phyloP scores from a whole-genome alignment of 2,329 filamentous ascomycete genomes.

The Talaromyces albobiverticillius region DNA sequence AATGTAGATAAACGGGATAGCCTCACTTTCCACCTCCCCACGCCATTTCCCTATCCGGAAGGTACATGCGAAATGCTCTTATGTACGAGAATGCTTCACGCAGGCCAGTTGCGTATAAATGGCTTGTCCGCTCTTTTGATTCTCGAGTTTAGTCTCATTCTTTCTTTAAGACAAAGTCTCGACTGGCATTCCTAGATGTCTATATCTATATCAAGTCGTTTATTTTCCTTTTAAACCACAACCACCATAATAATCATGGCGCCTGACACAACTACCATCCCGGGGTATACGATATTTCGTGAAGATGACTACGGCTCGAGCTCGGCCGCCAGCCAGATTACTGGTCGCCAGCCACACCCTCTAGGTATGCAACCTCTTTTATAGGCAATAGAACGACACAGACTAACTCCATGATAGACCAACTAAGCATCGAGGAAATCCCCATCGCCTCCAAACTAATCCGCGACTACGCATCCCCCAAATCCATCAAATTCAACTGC shows the following conservation, averaged over 20 bases:
- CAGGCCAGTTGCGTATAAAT: not conserved
- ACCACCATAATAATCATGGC: conserved; percentile 14
- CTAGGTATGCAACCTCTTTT: too few relatives aligned
- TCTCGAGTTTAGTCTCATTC: not conserved
- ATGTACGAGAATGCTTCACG: too few relatives aligned
- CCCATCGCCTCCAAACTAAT: conserved; percentile 25
- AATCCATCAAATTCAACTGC: conserved; percentile 34
- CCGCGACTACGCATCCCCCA: conserved; percentile 27
- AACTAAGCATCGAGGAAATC: conserved; percentile 28
- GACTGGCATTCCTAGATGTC: not conserved
- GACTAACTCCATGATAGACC: too few relatives aligned
- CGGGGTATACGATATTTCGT: conserved; percentile 18
- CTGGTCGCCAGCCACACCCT: conserved; percentile 14
- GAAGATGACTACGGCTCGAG: conserved; percentile 16
- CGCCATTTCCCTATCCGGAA: conserved; percentile 11
- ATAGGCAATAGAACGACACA: too few relatives aligned
- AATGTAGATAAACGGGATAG: not conserved
- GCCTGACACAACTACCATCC: conserved; percentile 19
- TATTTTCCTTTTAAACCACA: not conserved
- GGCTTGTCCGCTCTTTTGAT: not conserved
- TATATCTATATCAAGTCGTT: not conserved
- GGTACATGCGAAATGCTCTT: conserved; percentile 10
- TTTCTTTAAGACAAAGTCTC: too few relatives aligned
- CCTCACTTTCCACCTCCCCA: not conserved
- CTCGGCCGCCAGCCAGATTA: conserved; percentile 12